Evolutionary conservation across 495 filamentous ascomycete species (phyloP), one percentile per base, ranked within the genome.

Genomic region (Monascus purpureus): DNA sequence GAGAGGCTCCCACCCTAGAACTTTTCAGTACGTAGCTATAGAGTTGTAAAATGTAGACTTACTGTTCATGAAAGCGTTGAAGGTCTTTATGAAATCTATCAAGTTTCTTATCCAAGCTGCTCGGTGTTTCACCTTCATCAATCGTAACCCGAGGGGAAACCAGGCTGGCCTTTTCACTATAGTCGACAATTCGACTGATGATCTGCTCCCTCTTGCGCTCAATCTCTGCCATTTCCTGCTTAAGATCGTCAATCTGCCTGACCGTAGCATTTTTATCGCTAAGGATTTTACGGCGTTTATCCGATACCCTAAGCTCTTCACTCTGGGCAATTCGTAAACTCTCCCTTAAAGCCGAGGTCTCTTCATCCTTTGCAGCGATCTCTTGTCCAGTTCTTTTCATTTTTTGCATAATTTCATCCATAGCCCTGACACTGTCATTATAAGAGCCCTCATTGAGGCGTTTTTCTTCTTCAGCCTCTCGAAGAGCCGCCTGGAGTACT

Each of bases 221-320:
- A 4, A 67, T 50, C 4, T 39, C 42, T n/a, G 34, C 35, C 41
- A 65, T 68, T 1, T 69, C 58, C 13, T 49, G 42, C 36, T 71
- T 65, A 4, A 59, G 53, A 2, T 65, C 46, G 4, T 70, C 60
- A 12, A 80, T 53, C 2, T 31, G 42, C 9, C 66, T 60, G 16
- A 78, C 45, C 2, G 75, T 73, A 8, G 50, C 35, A 45, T 92
- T 93, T 44, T 86, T 83, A 9, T 77, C 63, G 2, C 52, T 45
- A 3, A 93, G 51, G 9, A 63, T 63, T 4, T 69, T 46, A 17
- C 57, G 55, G 18, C 75, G 72, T 19, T 64, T 54, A 3, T 70
- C 58, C 1, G 47, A 41, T 8, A 67, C 57, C 29, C 61, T 58
- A 17, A 59, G 49, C 6, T 64, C 47, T 46, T 79, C 83, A 22